Evolutionary conservation across 192 early-diverging fungal genomes (phyloP).

Genomic region (Dissophora ornata): DNA sequence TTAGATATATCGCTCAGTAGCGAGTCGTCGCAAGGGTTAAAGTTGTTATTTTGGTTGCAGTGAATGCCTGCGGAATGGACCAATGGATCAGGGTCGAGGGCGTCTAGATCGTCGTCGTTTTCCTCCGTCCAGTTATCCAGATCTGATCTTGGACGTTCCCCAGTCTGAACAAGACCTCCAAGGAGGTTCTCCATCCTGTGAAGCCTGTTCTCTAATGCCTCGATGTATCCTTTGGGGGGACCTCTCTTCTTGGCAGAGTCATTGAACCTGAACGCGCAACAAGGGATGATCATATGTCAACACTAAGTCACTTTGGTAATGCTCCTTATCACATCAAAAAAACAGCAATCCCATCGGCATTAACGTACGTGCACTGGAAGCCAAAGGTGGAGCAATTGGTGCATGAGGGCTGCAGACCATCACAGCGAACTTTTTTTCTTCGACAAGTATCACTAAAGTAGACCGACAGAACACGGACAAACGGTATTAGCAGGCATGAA

Average conservation of each 20-base stretch:
- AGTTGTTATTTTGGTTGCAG: not conserved
- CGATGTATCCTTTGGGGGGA: slow-evolving; percentile 89
- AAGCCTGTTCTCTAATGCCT: slow-evolving; percentile 80
- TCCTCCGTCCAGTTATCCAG: slow-evolving; percentile 37
- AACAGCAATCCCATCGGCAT: too few relatives aligned
- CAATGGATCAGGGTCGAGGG: slow-evolving; percentile 34
- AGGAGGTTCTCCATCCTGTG: slow-evolving; percentile 78
- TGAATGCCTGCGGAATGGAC: not conserved
- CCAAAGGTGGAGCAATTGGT: slow-evolving; percentile 59
- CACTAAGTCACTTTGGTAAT: too few relatives aligned
- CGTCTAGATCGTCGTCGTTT: slow-evolving; percentile 31
- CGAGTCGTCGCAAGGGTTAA: not conserved
- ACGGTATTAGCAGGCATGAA: slow-evolving; percentile 68
- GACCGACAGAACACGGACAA: not conserved
- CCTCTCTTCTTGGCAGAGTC: slow-evolving; percentile 67
- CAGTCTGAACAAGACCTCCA: slow-evolving; percentile 62
- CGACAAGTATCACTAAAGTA: slow-evolving; percentile 55
- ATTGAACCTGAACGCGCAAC: slow-evolving; percentile 20
- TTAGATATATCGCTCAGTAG: not conserved
- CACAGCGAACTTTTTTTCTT: slow-evolving; percentile 60
- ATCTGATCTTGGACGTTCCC: slow-evolving; percentile 53
- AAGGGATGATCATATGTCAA: too few relatives aligned
- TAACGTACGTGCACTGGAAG: slow-evolving; percentile 61
- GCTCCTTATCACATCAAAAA: too few relatives aligned
- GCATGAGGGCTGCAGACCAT: slow-evolving; percentile 56